phyloP scores from a whole-genome alignment of 2,329 filamentous ascomycete species.

The Diplocarpon mali region DNA sequence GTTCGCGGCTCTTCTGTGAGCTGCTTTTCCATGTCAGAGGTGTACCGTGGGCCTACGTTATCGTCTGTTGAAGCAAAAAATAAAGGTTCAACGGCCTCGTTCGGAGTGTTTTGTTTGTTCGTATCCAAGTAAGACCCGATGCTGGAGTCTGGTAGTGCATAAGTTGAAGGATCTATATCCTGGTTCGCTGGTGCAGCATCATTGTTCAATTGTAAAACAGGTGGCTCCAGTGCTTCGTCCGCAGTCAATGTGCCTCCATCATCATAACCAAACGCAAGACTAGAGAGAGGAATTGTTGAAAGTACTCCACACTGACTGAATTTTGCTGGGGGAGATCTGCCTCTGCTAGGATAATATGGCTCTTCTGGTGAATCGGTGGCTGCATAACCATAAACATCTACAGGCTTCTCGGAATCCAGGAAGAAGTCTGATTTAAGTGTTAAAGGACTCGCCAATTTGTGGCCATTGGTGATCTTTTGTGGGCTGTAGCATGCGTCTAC shows the following conservation, averaged over 20 bases:
- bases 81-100: conserved; percentile 3
- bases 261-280: conserved; percentile 11
- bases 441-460: conserved; percentile 8
- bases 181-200: not conserved
- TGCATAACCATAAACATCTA: conserved; percentile 20
- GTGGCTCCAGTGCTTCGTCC: conserved; percentile 1
- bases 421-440: conserved; percentile 1
- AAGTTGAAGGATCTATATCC: not conserved
- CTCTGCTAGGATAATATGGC: conserved; percentile 19
- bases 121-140: not conserved
- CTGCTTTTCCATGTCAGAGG: conserved; percentile 11
- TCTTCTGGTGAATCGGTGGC: conserved; percentile 21
- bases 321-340: conserved; percentile 23
- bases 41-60: conserved; percentile 3
- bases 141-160: not conserved
- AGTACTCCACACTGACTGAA: conserved; percentile 6
- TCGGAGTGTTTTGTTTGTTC: not conserved
- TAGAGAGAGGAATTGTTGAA: conserved; percentile 10
- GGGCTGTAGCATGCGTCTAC: conserved; percentile 21
- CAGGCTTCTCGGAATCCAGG: conserved; percentile 9
- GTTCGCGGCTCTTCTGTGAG: conserved; percentile 14
- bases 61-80: not conserved
- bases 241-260: conserved; percentile 1
- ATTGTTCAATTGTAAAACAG: not conserved
- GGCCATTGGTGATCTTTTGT: conserved; percentile 8